Conservation (phyloP, 805 yeast species). For the Cyberlindnera nakhonratchasimensis region DNA sequence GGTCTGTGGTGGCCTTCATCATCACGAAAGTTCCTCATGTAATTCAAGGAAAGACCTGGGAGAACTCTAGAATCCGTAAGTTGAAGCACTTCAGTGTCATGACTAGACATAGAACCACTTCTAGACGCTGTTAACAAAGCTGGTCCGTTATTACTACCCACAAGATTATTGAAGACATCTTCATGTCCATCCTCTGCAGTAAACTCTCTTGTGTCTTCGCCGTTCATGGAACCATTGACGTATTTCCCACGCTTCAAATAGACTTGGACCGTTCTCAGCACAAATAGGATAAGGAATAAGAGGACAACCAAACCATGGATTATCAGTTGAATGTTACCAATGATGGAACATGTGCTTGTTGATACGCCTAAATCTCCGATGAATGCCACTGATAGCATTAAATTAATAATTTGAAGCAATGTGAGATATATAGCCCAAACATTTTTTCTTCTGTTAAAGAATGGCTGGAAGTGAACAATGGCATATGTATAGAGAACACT, state of each 20-base stretch:
- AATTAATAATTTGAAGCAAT: conserved; percentile 36
- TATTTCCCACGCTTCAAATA: conserved; percentile 2
- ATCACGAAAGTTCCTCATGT: conserved; percentile 1
- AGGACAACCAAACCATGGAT: conserved; percentile 6
- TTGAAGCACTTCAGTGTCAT: neutral
- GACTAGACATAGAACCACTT: neutral
- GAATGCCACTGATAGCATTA: conserved; percentile 43
- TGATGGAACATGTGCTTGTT: conserved; percentile 39
- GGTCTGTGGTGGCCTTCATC: conserved; percentile 1
- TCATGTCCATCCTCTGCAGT: neutral
- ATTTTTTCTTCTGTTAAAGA: conserved; percentile 29
- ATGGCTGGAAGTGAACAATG: conserved; percentile 30
- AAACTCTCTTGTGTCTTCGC: too few species aligned
- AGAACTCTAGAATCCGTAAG: conserved; percentile 13
- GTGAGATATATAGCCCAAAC: conserved; percentile 34
- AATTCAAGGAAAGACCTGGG: conserved; percentile 13
- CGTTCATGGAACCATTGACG: neutral
- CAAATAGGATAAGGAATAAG: conserved; percentile 8
- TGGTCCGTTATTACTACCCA: neutral
- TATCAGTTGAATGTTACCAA: conserved; percentile 29
- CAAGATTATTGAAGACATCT: neutral
- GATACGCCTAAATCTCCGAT: conserved; percentile 33
- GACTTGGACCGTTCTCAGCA: conserved; percentile 7
- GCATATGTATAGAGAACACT: conserved; percentile 33
- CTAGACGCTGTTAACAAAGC: too few species aligned